These are phyloP conservation scores for Pythium dissotocum DNA, from an alignment of 352 stramenopile species.

Conservation along the genomic window DNA sequence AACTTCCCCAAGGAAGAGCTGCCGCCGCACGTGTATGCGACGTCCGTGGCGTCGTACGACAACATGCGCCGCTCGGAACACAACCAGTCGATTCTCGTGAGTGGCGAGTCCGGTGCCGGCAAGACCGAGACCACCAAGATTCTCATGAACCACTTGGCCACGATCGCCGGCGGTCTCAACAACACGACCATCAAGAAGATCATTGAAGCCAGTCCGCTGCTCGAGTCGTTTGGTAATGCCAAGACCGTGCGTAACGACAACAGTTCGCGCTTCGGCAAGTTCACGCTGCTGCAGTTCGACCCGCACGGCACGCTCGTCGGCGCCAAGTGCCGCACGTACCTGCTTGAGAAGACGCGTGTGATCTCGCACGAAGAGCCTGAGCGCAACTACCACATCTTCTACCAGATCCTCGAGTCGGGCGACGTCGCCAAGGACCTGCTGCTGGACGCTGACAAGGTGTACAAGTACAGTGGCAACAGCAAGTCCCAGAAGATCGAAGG, in stretches of 20 bases:
- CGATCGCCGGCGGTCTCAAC: slow-evolving; percentile 79
- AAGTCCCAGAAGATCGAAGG: slow-evolving; percentile 71
- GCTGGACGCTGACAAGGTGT: slow-evolving; percentile 51
- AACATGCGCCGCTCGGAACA: slow-evolving; percentile 66
- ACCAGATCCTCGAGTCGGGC: slow-evolving; percentile 70
- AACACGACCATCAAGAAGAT: slow-evolving; percentile 96
- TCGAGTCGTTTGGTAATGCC: slow-evolving; percentile 98
- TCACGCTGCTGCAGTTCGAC: slow-evolving; percentile 96
- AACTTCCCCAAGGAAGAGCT: slow-evolving; percentile 75
- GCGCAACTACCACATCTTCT: slow-evolving; percentile 98
- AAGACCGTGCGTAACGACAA: slow-evolving; percentile 98
- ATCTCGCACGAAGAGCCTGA: slow-evolving; percentile 93
- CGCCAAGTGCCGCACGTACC: slow-evolving; percentile 94
- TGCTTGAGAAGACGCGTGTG: slow-evolving; percentile 97
- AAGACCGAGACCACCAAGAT: slow-evolving; percentile 97
- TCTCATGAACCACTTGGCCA: slow-evolving; percentile 85
- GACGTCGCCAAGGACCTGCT: slow-evolving; percentile 46
- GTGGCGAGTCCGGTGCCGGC: slow-evolving; percentile 86
- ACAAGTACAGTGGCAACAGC: slow-evolving; percentile 70
- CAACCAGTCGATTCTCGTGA: slow-evolving; percentile 89
- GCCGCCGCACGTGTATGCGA: slow-evolving; percentile 79
- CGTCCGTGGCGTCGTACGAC: slow-evolving; percentile 74
- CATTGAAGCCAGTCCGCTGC: slow-evolving; percentile 97
- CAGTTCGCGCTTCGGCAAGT: slow-evolving; percentile 96
- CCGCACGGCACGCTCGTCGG: slow-evolving; percentile 80